These are phyloP conservation scores for Pleurotus sapidus DNA, from an alignment of 768 basidiomycete genomes.

Conservation along the genomic window DNA sequence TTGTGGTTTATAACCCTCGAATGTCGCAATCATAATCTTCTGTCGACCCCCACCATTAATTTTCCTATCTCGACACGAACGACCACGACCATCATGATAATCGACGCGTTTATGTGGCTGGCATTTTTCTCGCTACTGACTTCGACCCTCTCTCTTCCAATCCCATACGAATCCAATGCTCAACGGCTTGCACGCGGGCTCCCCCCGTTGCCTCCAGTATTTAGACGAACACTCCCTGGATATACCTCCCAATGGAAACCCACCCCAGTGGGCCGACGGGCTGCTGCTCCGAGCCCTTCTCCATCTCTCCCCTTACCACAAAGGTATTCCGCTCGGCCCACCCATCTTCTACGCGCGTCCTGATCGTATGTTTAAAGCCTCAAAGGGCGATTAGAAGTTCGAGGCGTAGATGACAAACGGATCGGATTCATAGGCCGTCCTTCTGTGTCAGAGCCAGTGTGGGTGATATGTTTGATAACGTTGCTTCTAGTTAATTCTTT, in stretches of 20 bases:
- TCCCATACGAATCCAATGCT: slow-evolving; percentile 31
- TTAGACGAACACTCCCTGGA: slow-evolving; percentile 28
- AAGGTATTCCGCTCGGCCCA: slow-evolving; percentile 15
- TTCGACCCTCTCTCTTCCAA: background rate
- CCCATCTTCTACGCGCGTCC: background rate
- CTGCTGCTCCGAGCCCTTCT: slow-evolving; percentile 16
- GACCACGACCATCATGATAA: slow-evolving; percentile 5
- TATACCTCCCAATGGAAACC: slow-evolving; percentile 14
- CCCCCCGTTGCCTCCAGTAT: slow-evolving; percentile 35
- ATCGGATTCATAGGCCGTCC: slow-evolving; percentile 33
- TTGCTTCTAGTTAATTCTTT: too few relatives aligned
- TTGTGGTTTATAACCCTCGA: background rate
- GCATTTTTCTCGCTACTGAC: background rate
- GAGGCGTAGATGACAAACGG: slow-evolving; percentile 22
- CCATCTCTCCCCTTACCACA: slow-evolving; percentile 17
- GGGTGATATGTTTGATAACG: background rate
- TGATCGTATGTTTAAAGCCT: slow-evolving; percentile 3
- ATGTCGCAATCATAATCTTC: background rate
- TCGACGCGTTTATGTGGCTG: background rate
- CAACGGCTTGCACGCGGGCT: slow-evolving; percentile 44
- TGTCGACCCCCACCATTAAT: background rate
- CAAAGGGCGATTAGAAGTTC: slow-evolving; percentile 34
- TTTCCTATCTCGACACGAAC: background rate
- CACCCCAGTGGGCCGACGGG: slow-evolving; percentile 17
- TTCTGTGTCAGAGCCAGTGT: slow-evolving; percentile 24